Conservation (phyloP, 805 yeast species). For the Yamadazyma laniorum region DNA sequence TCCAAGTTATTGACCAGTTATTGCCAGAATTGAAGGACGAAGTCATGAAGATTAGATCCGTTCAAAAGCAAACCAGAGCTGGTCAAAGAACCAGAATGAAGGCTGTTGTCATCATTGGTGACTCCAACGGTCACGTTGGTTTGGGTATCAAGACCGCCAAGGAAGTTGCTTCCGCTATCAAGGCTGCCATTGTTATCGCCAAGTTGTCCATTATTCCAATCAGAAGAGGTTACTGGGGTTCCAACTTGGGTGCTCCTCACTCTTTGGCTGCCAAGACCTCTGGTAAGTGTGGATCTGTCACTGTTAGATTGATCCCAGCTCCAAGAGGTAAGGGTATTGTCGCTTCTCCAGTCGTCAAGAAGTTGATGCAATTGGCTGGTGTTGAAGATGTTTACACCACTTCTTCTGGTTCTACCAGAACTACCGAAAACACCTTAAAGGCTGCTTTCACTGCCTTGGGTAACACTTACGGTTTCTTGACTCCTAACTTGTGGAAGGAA, state of each 20-base stretch:
- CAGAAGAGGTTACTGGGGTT: constrained; percentile 99
- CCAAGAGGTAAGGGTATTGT: constrained; percentile 99
- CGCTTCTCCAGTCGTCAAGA: constrained; percentile 99
- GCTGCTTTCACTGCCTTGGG: constrained; percentile 99
- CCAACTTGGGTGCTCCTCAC: constrained; percentile 99
- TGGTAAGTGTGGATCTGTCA: constrained; percentile 99
- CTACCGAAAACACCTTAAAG: constrained; percentile 99
- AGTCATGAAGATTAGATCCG: constrained; percentile 99
- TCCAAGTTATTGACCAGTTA: constrained; percentile 95
- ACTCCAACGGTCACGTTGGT: constrained; percentile 99
- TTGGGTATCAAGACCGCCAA: constrained; percentile 99
- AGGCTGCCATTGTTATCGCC: constrained; percentile 99
- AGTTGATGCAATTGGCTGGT: constrained; percentile 99
- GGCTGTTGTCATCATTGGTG: constrained; percentile 99
- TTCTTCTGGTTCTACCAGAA: constrained; percentile 99
- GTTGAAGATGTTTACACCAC: constrained; percentile 99
- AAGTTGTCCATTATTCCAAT: constrained; percentile 98
- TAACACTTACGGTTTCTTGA: constrained; percentile 99
- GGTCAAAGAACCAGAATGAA: constrained; percentile 99
- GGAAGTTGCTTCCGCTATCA: constrained; percentile 99
- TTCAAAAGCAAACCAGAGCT: constrained; percentile 99
- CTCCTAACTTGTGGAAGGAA: constrained; percentile 98
- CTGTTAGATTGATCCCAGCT: constrained; percentile 98
- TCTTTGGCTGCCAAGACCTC: constrained; percentile 96
- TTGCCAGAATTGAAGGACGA: constrained; percentile 96